Evolutionary conservation across 1,139 yeast genomes (phyloP), one percentile per base, ranked within the genome.

Genomic region (Meyerozyma smithsonii): DNA sequence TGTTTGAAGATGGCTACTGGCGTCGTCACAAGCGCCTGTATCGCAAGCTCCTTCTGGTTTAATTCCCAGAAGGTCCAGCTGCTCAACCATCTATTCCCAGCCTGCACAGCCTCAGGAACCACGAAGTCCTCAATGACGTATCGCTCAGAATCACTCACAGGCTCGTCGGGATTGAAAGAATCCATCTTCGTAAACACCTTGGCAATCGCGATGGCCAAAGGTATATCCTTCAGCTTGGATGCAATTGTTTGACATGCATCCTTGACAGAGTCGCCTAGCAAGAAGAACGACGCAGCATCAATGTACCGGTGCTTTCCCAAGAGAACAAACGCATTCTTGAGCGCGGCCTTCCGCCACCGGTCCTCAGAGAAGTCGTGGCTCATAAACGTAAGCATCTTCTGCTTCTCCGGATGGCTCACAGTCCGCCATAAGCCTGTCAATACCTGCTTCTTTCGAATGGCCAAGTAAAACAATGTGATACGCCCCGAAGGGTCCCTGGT

Each of bases 211-310:
- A 92, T 67, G 0, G 97, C 96, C 41, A 92, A 65, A 35, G 80
- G 77, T 7, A 80, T 49, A 55, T 90, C 95, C 1, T 74, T 59
- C 34, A 87, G 60, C 54, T 88, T 84, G 39, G 69, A 77, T 18
- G 84, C 74, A 30, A 92, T 55, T 0, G 88, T 90, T 54, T 74
- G 79, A 33, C 86, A 84, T 41, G 90, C 81, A 59, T 92, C 98
- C 41, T 74, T 75, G 15, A 87, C 62, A 1, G 88, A 69, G 41
- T 74, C 92, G 0, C 85, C 96, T n/a, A 92, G 68, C 28, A 92
- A 62, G 60, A 92, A 92, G 57, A 92, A 90, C 25, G 84, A 81
- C 0, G 97, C 97, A 0, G 97, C 95, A 59, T 90, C 95, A 54
- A 77, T 62, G 54, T 75, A 87, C 34, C 97, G 67, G 57, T 89